phyloP scores from a whole-genome alignment of 2,329 filamentous ascomycete species.

The Trichoderma guizhouense region DNA sequence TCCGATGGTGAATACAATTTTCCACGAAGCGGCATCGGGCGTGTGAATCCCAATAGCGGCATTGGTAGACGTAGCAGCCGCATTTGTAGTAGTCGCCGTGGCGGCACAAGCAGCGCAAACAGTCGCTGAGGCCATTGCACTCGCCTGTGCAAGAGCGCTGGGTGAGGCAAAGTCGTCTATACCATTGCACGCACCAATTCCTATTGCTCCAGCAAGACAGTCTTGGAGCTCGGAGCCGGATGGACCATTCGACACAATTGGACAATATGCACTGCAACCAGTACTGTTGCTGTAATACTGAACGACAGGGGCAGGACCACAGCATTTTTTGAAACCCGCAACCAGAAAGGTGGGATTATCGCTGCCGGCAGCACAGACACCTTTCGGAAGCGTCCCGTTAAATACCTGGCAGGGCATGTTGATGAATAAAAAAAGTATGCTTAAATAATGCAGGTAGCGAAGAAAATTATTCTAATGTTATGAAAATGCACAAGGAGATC shows the following conservation, averaged over 20 bases:
- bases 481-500: too few species aligned
- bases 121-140: neutral
- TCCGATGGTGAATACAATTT: neutral
- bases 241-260: neutral
- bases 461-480: neutral
- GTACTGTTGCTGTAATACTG: neutral
- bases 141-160: neutral
- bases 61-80: neutral
- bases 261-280: neutral
- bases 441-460: neutral
- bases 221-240: neutral
- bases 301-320: neutral
- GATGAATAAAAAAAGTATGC: neutral
- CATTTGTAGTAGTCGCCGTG: neutral
- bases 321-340: neutral
- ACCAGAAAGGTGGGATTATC: neutral
- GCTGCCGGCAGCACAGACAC: neutral
- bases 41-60: neutral
- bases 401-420: neutral
- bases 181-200: neutral
- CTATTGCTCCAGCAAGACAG: neutral
- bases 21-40: neutral
- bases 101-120: neutral
- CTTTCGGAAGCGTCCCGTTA: neutral
- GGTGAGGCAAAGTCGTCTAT: neutral